Conservation (phyloP, 805 yeast genomes). For the Jamesozyma rosinii region DNA sequence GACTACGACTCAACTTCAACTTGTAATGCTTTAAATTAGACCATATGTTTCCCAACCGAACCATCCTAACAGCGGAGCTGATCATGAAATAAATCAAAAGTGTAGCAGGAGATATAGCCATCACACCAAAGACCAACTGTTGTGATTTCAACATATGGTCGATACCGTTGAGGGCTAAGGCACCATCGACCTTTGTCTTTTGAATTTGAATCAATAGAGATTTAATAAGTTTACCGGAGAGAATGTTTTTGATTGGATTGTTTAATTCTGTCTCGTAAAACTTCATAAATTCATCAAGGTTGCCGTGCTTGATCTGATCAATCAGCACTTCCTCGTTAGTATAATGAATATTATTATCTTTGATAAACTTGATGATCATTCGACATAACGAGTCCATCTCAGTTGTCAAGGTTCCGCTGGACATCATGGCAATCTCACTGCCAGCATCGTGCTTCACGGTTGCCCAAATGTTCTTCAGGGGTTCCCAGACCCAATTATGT, state of each 20-base stretch:
- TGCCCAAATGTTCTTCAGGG: constrained; percentile 58
- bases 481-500: constrained; percentile 76
- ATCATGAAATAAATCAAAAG: constrained; percentile 44
- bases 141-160: constrained; percentile 84
- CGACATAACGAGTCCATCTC: constrained; percentile 76
- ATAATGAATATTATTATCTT: constrained; percentile 11
- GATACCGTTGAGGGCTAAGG: constrained; percentile 80
- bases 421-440: constrained; percentile 63
- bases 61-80: constrained; percentile 26
- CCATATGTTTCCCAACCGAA: constrained; percentile 21
- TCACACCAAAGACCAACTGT: constrained; percentile 85
- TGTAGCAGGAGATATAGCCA: constrained; percentile 78
- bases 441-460: constrained; percentile 80
- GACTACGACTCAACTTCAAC: constrained; percentile 24
- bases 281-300: constrained; percentile 68
- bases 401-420: constrained; percentile 66
- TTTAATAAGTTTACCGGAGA: constrained; percentile 61
- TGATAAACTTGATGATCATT: constrained; percentile 60
- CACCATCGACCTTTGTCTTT: constrained; percentile 92
- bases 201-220: constrained; percentile 85
- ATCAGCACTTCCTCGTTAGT: neutral
- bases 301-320: constrained; percentile 55
- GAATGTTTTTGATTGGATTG: constrained; percentile 53
- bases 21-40: constrained; percentile 22
- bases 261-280: constrained; percentile 71